A percentile compares a stretch with the other conserved stretches of the same genome.
These are phyloP conservation scores for Amniculicola lignicola DNA, from an alignment of 495 filamentous ascomycete species.

Conservation along the genomic window DNA sequence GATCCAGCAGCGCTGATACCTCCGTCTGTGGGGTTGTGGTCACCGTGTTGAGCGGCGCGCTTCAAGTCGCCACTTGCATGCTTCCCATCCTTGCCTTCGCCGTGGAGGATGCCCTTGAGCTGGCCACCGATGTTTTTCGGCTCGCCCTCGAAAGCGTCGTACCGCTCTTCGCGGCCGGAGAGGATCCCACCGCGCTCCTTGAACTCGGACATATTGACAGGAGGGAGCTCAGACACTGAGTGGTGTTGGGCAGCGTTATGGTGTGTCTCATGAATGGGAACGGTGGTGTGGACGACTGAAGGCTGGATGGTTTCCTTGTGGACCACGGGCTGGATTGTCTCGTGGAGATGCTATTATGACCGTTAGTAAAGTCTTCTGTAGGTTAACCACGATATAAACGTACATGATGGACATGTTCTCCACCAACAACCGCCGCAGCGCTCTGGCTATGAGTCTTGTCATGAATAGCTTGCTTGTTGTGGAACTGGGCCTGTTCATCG, in stretches of 20 bases:
- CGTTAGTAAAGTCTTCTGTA: background rate
- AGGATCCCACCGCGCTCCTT: constrained; percentile 55
- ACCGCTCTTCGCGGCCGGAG: constrained; percentile 52
- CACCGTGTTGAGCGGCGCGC: background rate
- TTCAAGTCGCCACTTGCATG: background rate
- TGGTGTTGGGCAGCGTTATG: constrained; percentile 61
- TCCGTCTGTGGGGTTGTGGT: background rate
- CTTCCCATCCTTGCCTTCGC: background rate
- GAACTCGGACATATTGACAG: constrained; percentile 61
- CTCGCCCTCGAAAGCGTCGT: constrained; percentile 56
- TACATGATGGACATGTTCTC: constrained; percentile 59
- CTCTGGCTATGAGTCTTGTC: constrained; percentile 49
- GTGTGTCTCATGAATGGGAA: constrained; percentile 64
- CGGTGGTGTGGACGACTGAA: constrained; percentile 62
- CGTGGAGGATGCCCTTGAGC: background rate
- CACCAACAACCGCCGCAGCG: constrained; percentile 49
- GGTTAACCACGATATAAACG: too few relatives aligned
- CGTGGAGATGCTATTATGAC: constrained; percentile 50
- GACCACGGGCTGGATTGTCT: constrained; percentile 64
- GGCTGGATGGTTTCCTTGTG: constrained; percentile 63
- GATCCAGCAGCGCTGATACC: background rate
- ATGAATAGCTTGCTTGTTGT: constrained; percentile 47
- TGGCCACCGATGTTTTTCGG: constrained; percentile 47
- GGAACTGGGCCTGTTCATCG: constrained; percentile 51
- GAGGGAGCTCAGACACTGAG: constrained; percentile 53